These are phyloP conservation scores for Niebla homalea DNA, from an alignment of 495 filamentous ascomycete genomes.

Conservation along the genomic window DNA sequence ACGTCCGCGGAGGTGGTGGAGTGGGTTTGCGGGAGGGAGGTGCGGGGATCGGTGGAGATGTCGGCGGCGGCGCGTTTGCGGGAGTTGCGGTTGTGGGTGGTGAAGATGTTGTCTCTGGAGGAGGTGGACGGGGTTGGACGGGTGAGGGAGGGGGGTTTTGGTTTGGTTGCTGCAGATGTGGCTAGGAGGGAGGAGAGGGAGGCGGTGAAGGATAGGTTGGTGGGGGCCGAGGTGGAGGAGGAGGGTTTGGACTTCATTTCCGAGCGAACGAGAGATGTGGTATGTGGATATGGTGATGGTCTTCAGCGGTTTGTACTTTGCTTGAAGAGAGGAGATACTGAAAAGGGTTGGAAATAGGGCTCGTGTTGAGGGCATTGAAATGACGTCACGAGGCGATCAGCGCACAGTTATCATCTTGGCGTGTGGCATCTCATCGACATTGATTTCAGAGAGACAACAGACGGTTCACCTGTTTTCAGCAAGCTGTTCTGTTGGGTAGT, in stretches of 20 bases:
- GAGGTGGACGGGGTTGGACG: slow-evolving; percentile 53
- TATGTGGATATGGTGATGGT: too few species aligned
- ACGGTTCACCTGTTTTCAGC: background rate
- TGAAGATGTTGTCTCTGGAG: slow-evolving; percentile 55
- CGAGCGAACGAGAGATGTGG: background rate
- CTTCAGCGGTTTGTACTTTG: too few species aligned
- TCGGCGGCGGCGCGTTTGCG: slow-evolving; percentile 47
- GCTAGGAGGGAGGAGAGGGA: slow-evolving; percentile 62
- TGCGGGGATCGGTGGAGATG: slow-evolving; percentile 31
- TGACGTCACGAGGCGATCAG: too few species aligned
- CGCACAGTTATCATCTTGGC: too few species aligned
- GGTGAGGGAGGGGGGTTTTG: slow-evolving; percentile 19
- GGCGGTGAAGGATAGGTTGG: slow-evolving; percentile 60
- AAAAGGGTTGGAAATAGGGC: too few species aligned
- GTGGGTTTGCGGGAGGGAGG: slow-evolving; percentile 18
- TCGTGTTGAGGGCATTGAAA: too few species aligned
- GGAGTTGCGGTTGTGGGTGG: slow-evolving; percentile 54
- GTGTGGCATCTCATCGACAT: too few species aligned
- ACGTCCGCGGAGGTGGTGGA: slow-evolving; percentile 30
- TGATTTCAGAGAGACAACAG: background rate
- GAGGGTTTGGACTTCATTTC: slow-evolving; percentile 45
- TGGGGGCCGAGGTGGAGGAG: slow-evolving; percentile 43
- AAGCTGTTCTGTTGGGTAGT: background rate
- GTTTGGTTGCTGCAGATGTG: slow-evolving; percentile 27
- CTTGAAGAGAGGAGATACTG: too few species aligned